Evolutionary conservation across 1,139 yeast genomes (phyloP).

Genomic region (Saccharomyces hybrid): DNA sequence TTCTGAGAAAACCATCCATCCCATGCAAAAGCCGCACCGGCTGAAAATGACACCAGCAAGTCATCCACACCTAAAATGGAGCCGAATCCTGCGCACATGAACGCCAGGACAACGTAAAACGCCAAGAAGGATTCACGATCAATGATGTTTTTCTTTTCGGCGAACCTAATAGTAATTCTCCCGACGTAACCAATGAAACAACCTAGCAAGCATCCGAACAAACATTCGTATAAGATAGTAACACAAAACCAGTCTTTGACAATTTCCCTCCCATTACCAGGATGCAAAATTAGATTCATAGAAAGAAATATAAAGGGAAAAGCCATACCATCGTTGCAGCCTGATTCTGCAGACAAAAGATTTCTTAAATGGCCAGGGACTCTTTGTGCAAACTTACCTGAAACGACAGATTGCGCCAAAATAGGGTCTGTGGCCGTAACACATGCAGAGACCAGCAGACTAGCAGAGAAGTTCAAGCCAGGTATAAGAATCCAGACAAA

Average conservation of each 20-base stretch:
- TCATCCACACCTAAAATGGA: slow-evolving; percentile 91
- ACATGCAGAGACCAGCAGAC: slow-evolving; percentile 81
- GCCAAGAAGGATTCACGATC: slow-evolving; percentile 94
- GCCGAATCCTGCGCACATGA: slow-evolving; percentile 90
- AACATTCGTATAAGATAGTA: slow-evolving; percentile 80
- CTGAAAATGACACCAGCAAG: slow-evolving; percentile 84
- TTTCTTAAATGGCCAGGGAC: slow-evolving; percentile 96
- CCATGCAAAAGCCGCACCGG: slow-evolving; percentile 96
- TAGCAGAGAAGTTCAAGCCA: slow-evolving; percentile 64
- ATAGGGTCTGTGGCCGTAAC: slow-evolving; percentile 98
- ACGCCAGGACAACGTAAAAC: slow-evolving; percentile 76
- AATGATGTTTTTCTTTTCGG: slow-evolving; percentile 66
- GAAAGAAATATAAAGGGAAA: slow-evolving; percentile 86
- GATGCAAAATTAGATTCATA: slow-evolving; percentile 56
- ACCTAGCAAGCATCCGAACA: slow-evolving; percentile 78
- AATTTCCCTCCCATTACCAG: slow-evolving; percentile 55
- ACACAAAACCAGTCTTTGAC: slow-evolving; percentile 78
- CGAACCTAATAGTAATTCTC: slow-evolving; percentile 56
- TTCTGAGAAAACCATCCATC: slow-evolving; percentile 85
- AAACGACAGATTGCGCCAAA: slow-evolving; percentile 95
- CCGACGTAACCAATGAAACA: slow-evolving; percentile 67
- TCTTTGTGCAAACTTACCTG: slow-evolving; percentile 92
- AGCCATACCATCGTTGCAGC: slow-evolving; percentile 98
- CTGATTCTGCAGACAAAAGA: slow-evolving; percentile 85
- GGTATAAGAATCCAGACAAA: slow-evolving; percentile 85